These are phyloP conservation scores for Solanum sejunctum DNA, from an alignment of 257 asterid genomes.

Conservation along the genomic window DNA sequence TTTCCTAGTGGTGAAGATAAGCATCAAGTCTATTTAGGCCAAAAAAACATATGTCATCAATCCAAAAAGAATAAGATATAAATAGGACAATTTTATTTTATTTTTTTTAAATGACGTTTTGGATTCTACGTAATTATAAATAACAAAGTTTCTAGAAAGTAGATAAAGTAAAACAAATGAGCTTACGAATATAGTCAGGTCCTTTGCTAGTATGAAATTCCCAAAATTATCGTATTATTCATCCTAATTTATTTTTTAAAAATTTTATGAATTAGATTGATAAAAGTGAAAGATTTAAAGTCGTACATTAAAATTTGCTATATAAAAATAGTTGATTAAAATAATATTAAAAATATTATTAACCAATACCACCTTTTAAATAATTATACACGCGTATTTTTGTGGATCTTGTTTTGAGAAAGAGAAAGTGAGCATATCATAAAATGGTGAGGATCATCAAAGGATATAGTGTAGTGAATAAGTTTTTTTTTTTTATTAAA, in stretches of 20 bases:
- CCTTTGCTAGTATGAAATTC: not conserved
- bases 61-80: not conserved
- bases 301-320: not conserved
- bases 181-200: not conserved
- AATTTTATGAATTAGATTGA: too few relatives aligned
- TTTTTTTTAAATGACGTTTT: not conserved
- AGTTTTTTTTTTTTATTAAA: too few relatives aligned
- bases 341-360: too few relatives aligned
- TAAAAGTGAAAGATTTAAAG: not conserved
- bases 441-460: not conserved
- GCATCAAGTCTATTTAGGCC: not conserved
- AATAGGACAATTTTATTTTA: not conserved
- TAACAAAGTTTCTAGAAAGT: not conserved
- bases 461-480: too few relatives aligned
- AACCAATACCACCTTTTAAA: too few relatives aligned
- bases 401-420: not conserved
- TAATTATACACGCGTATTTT: too few relatives aligned
- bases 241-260: too few relatives aligned
- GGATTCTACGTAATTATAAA: not conserved
- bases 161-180: not conserved
- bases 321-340: not conserved
- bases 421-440: not conserved
- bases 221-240: not conserved
- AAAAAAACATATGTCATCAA: not conserved
- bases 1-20: not conserved